Conservation (phyloP, 2,329 filamentous ascomycete genomes). For the Dothideomycetidae sp. region DNA sequence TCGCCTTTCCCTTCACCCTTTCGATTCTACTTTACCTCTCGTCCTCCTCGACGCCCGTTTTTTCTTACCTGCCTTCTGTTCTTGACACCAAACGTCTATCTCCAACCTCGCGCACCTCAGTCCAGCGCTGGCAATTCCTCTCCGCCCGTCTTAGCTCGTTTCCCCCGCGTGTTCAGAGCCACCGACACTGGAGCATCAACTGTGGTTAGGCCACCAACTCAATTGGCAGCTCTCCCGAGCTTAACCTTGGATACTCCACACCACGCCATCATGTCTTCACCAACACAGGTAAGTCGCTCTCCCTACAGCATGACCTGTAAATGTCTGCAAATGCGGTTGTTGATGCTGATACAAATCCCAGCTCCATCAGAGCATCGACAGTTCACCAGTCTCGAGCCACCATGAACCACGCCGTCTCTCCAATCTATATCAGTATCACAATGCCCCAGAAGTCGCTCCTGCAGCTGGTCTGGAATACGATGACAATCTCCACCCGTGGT, state of each 20-base stretch:
- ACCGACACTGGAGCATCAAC: not conserved
- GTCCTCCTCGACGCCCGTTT: not conserved
- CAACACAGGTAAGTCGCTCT: not conserved
- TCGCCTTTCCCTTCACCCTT: not conserved
- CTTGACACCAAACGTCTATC: not conserved
- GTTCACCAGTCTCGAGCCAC: constrained; percentile 9
- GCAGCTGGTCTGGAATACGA: constrained; percentile 27
- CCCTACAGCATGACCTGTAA: not conserved
- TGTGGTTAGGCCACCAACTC: not conserved
- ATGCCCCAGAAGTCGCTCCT: constrained; percentile 26
- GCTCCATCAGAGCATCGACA: constrained; percentile 11
- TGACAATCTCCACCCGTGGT: constrained; percentile 22
- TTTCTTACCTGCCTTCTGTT: not conserved
- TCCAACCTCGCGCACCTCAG: not conserved
- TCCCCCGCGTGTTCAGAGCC: not conserved
- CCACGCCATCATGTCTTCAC: not conserved
- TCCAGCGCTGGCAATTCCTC: too few species aligned
- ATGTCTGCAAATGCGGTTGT: not conserved
- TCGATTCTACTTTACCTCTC: not conserved
- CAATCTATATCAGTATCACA: constrained; percentile 26
- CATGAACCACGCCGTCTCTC: constrained; percentile 15
- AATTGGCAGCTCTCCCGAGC: not conserved
- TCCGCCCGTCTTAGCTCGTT: not conserved
- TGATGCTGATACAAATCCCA: constrained; percentile 1
- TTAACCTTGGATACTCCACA: too few species aligned